Evolutionary conservation across 768 basidiomycete species (phyloP).

Genomic region (Naganishia friedmannii): DNA sequence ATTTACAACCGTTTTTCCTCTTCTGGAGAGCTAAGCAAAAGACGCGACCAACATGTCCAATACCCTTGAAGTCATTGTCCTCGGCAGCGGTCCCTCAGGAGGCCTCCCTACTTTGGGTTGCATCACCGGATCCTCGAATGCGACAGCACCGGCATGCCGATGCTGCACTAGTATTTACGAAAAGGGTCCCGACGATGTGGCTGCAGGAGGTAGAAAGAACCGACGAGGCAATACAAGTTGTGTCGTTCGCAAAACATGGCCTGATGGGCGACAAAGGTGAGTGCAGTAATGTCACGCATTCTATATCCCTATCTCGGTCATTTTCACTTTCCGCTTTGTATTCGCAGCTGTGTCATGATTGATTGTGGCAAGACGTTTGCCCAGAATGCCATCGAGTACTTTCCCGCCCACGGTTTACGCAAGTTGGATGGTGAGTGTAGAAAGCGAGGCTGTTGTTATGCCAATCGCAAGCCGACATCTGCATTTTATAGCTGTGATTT

Average conservation of each 20-base stretch:
- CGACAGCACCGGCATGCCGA: not conserved
- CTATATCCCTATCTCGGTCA: not conserved
- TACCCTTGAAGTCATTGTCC: conserved; percentile 1
- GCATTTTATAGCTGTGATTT: not conserved
- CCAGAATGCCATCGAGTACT: not conserved
- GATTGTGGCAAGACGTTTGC: conserved; percentile 8
- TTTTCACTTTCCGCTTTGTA: not conserved
- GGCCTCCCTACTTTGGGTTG: not conserved
- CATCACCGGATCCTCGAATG: not conserved
- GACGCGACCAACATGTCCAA: not conserved
- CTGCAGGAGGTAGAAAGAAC: conserved; percentile 6
- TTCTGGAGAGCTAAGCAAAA: too few species aligned
- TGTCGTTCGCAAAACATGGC: not conserved
- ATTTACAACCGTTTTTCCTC: too few species aligned
- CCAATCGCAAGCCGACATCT: not conserved
- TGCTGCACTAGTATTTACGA: not conserved
- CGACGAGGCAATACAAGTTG: not conserved
- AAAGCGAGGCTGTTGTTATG: not conserved
- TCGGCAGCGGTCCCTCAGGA: conserved; percentile 1
- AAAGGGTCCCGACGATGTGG: not conserved
- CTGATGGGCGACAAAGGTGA: conserved; percentile 1
- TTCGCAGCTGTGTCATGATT: not conserved
- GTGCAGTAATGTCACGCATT: not conserved
- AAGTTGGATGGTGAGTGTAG: not conserved
- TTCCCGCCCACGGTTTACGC: not conserved